These are phyloP conservation scores for Xylariaceae sp. DNA, from an alignment of 2,329 filamentous ascomycete species.

Conservation along the genomic window DNA sequence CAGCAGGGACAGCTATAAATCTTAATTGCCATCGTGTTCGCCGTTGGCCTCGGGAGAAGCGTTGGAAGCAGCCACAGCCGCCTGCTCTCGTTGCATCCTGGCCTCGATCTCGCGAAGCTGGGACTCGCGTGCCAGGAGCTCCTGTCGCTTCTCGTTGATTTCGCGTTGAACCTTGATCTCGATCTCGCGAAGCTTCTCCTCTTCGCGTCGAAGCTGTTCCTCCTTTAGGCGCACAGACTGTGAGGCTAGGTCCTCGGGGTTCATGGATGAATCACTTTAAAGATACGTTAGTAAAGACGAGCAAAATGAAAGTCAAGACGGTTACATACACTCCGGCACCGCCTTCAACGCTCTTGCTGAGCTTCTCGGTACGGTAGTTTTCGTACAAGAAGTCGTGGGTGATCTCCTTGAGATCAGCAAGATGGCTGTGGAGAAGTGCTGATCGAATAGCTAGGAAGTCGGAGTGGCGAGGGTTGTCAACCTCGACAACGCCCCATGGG, in stretches of 20 bases:
- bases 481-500: slow-evolving; percentile 98
- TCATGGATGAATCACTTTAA: slow-evolving; percentile 83
- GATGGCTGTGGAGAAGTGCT: slow-evolving; percentile 93
- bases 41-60: slow-evolving; percentile 57
- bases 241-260: slow-evolving; percentile 94
- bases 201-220: slow-evolving; percentile 97
- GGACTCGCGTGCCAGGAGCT: slow-evolving; percentile 94
- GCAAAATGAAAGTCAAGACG: neutral
- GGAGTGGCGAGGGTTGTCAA: slow-evolving; percentile 98
- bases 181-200: slow-evolving; percentile 99
- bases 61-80: slow-evolving; percentile 46
- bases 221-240: slow-evolving; percentile 99
- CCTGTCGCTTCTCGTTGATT: slow-evolving; percentile 99
- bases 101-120: slow-evolving; percentile 99
- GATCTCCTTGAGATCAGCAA: slow-evolving; percentile 98
- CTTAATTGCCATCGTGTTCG: slow-evolving; percentile 58
- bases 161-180: slow-evolving; percentile 99
- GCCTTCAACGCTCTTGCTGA: slow-evolving; percentile 98
- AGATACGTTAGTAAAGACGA: slow-evolving; percentile 39
- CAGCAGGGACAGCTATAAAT: slow-evolving; percentile 28
- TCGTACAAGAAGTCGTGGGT: slow-evolving; percentile 99
- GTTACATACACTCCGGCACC: slow-evolving; percentile 81
- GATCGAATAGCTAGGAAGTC: slow-evolving; percentile 98
- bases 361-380: slow-evolving; percentile 99
- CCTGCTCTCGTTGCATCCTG: slow-evolving; percentile 83